A percentile compares a stretch with the other conserved stretches of the same genome.
Evolutionary conservation across 768 basidiomycete species (phyloP).

Genomic region (Serendipita sp.): DNA sequence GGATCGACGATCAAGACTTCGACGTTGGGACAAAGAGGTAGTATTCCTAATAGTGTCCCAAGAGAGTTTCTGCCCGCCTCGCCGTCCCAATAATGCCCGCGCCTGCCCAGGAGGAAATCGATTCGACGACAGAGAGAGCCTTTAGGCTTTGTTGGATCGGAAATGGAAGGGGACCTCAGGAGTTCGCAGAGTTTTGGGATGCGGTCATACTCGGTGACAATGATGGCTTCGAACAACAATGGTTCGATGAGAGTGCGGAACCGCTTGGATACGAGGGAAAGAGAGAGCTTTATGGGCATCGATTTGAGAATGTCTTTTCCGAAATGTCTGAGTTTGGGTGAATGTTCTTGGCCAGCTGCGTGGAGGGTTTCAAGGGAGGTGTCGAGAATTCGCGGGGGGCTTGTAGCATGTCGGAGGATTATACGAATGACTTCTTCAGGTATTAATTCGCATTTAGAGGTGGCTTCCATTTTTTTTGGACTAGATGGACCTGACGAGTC

Average conservation of each 20-base stretch:
- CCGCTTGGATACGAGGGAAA: neutral
- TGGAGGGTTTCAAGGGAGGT: neutral
- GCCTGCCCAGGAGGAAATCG: neutral
- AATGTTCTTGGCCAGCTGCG: neutral
- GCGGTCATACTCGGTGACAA: neutral
- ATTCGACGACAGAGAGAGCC: neutral
- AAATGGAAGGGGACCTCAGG: neutral
- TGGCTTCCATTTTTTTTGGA: neutral
- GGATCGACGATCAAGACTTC: neutral
- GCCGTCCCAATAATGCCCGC: neutral
- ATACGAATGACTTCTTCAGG: neutral
- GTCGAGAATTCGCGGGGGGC: neutral
- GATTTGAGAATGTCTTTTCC: neutral
- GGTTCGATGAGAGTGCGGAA: neutral
- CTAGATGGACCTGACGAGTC: too few species aligned
- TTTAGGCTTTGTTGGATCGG: neutral
- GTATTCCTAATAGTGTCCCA: neutral
- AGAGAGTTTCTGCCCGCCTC: neutral
- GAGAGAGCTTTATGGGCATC: neutral
- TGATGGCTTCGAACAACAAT: neutral
- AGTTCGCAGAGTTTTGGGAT: neutral
- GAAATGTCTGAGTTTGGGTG: neutral
- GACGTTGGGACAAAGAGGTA: neutral
- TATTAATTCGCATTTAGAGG: neutral
- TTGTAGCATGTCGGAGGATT: neutral